These are phyloP conservation scores for Asterophora lycoperdoides DNA, from an alignment of 768 basidiomycete genomes.

Conservation along the genomic window DNA sequence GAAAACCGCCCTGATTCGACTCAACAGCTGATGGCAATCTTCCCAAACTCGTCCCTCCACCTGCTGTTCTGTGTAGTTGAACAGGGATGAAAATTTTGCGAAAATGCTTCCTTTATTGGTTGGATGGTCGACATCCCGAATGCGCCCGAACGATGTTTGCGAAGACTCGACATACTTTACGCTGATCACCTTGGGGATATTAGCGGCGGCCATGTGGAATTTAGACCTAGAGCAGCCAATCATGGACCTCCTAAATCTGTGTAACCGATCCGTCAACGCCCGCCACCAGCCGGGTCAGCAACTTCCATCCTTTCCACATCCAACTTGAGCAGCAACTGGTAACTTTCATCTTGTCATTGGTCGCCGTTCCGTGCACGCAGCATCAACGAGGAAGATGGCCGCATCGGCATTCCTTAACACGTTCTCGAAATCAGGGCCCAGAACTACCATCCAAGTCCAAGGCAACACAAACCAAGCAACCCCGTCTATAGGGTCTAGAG, in stretches of 20 bases:
- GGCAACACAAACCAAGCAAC: conserved; percentile 7
- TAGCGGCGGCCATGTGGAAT: neutral
- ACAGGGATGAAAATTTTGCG: too few relatives aligned
- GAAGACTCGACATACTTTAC: conserved; percentile 2
- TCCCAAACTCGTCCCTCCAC: too few relatives aligned
- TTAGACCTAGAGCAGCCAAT: neutral
- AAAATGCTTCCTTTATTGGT: too few relatives aligned
- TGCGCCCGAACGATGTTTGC: conserved; percentile 1
- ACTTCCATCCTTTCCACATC: neutral
- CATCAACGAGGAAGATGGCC: neutral
- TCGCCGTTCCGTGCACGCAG: neutral
- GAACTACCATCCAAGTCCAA: conserved; percentile 8
- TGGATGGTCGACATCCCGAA: neutral
- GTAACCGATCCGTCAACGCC: neutral
- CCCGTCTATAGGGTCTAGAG: neutral
- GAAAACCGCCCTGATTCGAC: too few relatives aligned
- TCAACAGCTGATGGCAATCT: too few relatives aligned
- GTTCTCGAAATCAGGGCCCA: conserved; percentile 5
- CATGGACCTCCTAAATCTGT: neutral
- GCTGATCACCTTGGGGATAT: conserved; percentile 2
- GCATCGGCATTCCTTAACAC: neutral
- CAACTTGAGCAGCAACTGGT: neutral
- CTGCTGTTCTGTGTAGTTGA: too few relatives aligned
- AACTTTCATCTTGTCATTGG: neutral
- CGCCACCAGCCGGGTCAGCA: neutral